Evolutionary conservation across 148 eudicot genomes (phyloP), one percentile per base, ranked within the genome.

Genomic region (Bassia scoparia): DNA sequence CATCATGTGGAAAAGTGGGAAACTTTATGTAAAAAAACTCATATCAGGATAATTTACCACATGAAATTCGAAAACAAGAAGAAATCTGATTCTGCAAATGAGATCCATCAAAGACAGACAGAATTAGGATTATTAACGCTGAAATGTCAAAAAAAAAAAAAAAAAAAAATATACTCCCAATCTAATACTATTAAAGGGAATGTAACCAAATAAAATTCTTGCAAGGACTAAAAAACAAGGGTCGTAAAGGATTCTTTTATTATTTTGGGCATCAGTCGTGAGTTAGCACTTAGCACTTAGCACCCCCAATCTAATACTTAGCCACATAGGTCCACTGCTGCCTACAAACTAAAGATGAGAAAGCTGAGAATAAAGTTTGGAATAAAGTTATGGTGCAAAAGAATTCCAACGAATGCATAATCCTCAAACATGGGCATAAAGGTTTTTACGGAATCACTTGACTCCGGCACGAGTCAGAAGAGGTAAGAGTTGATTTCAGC

Each of bases 381-480:
- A 37, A 69, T 52, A 50, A 70, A 70, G 48, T 44, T 44, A 68
- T n/a, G 62, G 24, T 61, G 64, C 49, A 56, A 76, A 61, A 35
- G 60, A 58, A 75, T 58, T 70, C 68, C 41, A 70, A 70, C 37
- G 24, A 63, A 61, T 21, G 38, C 21, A 53, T 46, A 61, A 33
- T 70, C 60, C 53, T 20, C 24, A 55, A 8, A 53, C 33, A 23
- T 21, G 56, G 56, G 72, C 52, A 61, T 21, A 76, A 61, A 69
- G 64, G 56, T 46, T 61, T 50, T 23, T 27, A 70, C 56, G 62
- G 61, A 48, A 70, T 55, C 33, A 58, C 23, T 72, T 72, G 68
- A 72, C 76, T n/a, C 72, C 56, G 38, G 72, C 71, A 63, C 41
- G 56, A 50, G 67, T 67, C 81, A 50, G 53, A 78, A 16, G 64